Evolutionary conservation across 805 yeast genomes (phyloP), one percentile per base, ranked within the genome.

Genomic region (Candida ulmi): DNA sequence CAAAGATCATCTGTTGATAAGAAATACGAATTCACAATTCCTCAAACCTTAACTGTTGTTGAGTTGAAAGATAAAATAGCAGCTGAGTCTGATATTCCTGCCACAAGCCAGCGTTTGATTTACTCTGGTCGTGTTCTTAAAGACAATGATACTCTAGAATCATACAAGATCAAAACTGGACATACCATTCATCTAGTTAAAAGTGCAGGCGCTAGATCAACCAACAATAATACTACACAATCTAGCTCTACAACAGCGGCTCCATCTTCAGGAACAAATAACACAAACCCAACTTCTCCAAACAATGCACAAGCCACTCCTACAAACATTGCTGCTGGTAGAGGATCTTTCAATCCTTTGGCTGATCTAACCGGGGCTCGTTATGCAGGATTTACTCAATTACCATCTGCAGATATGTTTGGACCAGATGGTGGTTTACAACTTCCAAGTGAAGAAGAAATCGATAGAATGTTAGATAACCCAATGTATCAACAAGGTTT

Each of bases 331-430:
- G 78, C 95, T 4, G 76, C 97, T 2, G 99, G 99, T 5, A 83
- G 78, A 46, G 93, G 91, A 11, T 74, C 95, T 0, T 86, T 83
- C 62, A 88, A 93, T 61, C 95, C 96, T 28, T 71, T 93, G 54
- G 90, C 95, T 11, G 96, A 84, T 47, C 69, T 91, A 47, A 91
- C 98, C 1, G 91, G 96, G 36, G 98, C 98, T 2, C 77, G 97
- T 39, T 93, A 88, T 56, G 97, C 98, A 3, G 99, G 99, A 1
- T 80, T 78, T 52, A 75, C 88, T 8, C 90, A 88, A 52, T 69
- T 93, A 62, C 98, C 99, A 5, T 73, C 85, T 3, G 87, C 88
- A 1, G 76, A 81, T 34, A 75, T 87, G 83, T 88, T 91, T 66
- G 96, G 96, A 2, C 90, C 96, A 21, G 97, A 90, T 60, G 95